phyloP scores from a whole-genome alignment of 2,329 filamentous ascomycete genomes.

The Sarocladiaceae sp. region DNA sequence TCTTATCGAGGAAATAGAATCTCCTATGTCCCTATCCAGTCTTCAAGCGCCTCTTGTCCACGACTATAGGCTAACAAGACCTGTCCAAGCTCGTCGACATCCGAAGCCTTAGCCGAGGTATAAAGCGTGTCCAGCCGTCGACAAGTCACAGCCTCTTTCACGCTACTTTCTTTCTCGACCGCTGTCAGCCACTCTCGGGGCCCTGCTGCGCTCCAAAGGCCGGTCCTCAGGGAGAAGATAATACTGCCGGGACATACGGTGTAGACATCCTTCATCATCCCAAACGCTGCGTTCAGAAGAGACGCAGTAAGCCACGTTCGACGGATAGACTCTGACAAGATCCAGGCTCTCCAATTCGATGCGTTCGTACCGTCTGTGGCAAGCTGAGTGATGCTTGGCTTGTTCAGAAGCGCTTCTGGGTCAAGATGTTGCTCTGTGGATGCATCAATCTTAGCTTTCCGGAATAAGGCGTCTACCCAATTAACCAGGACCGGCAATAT shows the following conservation, averaged over 20 bases:
- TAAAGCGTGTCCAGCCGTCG: constrained; percentile 3
- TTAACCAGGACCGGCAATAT: neutral
- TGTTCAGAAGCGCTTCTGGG: neutral
- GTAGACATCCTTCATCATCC: constrained; percentile 14
- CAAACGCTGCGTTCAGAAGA: constrained; percentile 13
- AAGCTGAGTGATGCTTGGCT: neutral
- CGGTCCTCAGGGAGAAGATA: constrained; percentile 16
- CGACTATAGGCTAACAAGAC: constrained; percentile 9
- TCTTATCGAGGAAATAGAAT: too few species aligned
- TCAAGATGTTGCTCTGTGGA: neutral
- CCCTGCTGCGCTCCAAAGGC: constrained; percentile 18
- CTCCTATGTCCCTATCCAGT: too few species aligned
- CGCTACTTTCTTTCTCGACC: neutral
- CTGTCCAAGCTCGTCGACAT: constrained; percentile 8
- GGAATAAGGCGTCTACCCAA: neutral
- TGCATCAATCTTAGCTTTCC: neutral
- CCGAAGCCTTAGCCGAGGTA: neutral
- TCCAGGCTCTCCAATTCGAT: constrained; percentile 18
- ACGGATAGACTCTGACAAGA: constrained; percentile 19
- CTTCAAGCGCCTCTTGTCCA: constrained; percentile 4
- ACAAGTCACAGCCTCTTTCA: neutral
- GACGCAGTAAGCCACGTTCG: constrained; percentile 17
- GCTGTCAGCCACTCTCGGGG: constrained; percentile 12
- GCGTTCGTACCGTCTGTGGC: constrained; percentile 3
- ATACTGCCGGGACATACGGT: constrained; percentile 17